phyloP scores from a whole-genome alignment of 139 green algal genomes.

The Trebouxia sp. region DNA sequence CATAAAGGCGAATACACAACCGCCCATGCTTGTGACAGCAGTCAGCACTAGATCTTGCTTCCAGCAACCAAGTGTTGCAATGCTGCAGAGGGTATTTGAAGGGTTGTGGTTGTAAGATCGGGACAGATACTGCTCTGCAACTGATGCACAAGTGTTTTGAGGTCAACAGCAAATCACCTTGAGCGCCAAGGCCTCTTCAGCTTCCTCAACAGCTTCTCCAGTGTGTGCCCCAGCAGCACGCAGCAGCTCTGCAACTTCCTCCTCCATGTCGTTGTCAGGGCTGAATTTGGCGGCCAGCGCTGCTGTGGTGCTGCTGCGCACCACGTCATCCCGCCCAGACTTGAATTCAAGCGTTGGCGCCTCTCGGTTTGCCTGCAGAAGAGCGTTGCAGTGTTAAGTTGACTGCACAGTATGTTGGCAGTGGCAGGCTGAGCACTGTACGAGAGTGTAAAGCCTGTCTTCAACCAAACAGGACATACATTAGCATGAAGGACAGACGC shows the following conservation, averaged over 20 bases:
- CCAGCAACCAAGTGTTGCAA: too few relatives aligned
- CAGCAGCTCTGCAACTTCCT: conserved; percentile 29
- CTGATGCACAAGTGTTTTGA: not conserved
- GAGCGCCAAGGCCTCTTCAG: conserved; percentile 11
- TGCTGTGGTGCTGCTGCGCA: conserved; percentile 53
- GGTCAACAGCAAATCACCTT: not conserved
- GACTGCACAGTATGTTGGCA: not conserved
- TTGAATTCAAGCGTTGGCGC: conserved; percentile 85
- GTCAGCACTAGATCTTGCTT: too few relatives aligned
- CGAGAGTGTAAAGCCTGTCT: too few relatives aligned
- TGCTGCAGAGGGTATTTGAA: too few relatives aligned
- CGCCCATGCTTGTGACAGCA: too few relatives aligned
- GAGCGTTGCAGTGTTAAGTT: too few relatives aligned
- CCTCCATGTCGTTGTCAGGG: conserved; percentile 34
- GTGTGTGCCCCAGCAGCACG: conserved; percentile 19
- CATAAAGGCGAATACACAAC: too few relatives aligned
- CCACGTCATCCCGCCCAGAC: conserved; percentile 37
- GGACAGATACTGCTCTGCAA: not conserved
- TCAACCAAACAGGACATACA: too few relatives aligned
- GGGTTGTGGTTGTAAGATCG: too few relatives aligned
- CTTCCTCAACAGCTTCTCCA: conserved; percentile 13
- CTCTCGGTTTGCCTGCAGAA: conserved; percentile 81
- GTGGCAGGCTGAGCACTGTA: not conserved
- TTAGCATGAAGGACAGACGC: too few relatives aligned
- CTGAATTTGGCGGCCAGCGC: conserved; percentile 62